Percentiles rank a stretch among this genome's conserved stretches.
Evolutionary conservation across 2,329 filamentous ascomycete genomes (phyloP).

Genomic region (Sporothrix phasma): DNA sequence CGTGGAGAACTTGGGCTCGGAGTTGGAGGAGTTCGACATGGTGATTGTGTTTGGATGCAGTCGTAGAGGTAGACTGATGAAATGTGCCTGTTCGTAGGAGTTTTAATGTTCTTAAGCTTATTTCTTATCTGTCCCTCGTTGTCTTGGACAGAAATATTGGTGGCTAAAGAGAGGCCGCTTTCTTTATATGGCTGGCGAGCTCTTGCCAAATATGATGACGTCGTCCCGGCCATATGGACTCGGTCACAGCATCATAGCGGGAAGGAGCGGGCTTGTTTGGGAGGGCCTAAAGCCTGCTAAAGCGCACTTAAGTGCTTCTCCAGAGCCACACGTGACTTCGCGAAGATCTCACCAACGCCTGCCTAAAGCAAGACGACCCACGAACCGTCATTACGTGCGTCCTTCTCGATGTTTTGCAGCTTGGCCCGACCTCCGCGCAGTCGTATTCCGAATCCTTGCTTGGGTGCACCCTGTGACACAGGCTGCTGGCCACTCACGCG

Average conservation of each 20-base stretch:
- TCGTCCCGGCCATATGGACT: slow-evolving; percentile 1
- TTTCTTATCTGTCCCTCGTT: background rate
- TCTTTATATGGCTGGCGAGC: slow-evolving; percentile 3
- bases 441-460: background rate
- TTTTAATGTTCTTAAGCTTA: background rate
- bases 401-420: background rate
- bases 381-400: background rate
- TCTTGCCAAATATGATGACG: slow-evolving; percentile 9
- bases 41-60: background rate
- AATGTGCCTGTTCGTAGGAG: background rate
- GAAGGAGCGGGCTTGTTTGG: background rate
- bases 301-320: background rate
- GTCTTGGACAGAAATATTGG: background rate
- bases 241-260: background rate
- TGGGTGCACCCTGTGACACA: background rate
- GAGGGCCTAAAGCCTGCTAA: background rate
- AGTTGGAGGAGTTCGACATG: slow-evolving; percentile 21
- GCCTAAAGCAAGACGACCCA: background rate
- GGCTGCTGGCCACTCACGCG: background rate
- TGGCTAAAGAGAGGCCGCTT: slow-evolving; percentile 11
- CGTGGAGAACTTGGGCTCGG: slow-evolving; percentile 19
- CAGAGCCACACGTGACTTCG: slow-evolving; percentile 9
- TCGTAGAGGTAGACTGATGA: background rate
- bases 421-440: background rate
- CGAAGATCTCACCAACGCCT: slow-evolving; percentile 19